These are phyloP conservation scores for Saccharum officinarum DNA, from an alignment of 176 grass and related monocot species.

Conservation along the genomic window DNA sequence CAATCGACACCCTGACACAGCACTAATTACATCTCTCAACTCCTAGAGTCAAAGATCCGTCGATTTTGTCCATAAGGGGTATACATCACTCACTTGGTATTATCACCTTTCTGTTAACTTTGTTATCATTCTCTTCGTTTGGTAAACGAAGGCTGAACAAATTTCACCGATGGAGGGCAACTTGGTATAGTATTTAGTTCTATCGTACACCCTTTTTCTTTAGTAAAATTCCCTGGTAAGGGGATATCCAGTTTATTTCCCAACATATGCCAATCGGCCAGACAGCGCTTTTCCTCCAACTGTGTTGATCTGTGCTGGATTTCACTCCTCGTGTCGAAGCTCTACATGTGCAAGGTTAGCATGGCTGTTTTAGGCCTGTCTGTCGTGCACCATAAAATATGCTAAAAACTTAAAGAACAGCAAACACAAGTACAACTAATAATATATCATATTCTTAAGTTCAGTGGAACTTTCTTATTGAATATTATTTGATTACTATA, in stretches of 20 bases:
- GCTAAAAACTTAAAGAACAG: constrained; percentile 36
- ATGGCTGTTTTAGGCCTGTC: constrained; percentile 97
- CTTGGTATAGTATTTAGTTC: constrained; percentile 51
- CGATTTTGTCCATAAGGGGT: constrained; percentile 26
- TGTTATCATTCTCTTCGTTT: constrained; percentile 38
- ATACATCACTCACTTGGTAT: constrained; percentile 30
- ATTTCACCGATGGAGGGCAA: constrained; percentile 33
- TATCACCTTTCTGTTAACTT: constrained; percentile 39
- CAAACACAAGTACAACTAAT: constrained; percentile 13
- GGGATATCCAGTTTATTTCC: constrained; percentile 54
- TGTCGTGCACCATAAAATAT: constrained; percentile 89
- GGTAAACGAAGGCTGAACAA: constrained; percentile 39
- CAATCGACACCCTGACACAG: constrained; percentile 12
- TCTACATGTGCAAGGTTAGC: constrained; percentile 92
- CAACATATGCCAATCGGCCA: constrained; percentile 53
- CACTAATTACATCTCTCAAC: constrained; percentile 18
- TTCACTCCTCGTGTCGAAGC: constrained; percentile 65
- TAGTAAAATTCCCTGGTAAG: constrained; percentile 87
- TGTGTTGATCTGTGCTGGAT: constrained; percentile 69
- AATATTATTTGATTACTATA: constrained; percentile 26
- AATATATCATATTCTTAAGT: constrained; percentile 10
- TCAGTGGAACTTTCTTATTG: not conserved
- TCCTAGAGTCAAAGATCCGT: constrained; percentile 34
- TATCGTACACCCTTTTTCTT: constrained; percentile 27
- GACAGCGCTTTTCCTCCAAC: constrained; percentile 53